These are phyloP conservation scores for Chaetomiaceae sp. DNA, from an alignment of 2,329 filamentous ascomycete genomes.

Conservation along the genomic window DNA sequence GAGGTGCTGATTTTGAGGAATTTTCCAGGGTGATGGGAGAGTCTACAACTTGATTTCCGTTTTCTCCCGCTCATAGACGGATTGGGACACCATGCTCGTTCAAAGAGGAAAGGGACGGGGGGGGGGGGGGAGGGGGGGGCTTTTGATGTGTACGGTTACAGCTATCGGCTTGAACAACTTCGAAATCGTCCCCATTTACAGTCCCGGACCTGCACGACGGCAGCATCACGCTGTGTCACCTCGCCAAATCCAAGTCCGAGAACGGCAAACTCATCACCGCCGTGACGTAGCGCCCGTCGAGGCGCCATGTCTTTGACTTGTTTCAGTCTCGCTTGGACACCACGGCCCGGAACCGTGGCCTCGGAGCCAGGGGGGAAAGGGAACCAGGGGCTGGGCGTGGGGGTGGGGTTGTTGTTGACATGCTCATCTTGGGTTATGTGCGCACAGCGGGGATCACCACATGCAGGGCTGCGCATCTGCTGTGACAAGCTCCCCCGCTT, in stretches of 20 bases:
- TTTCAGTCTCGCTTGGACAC: constrained; percentile 5
- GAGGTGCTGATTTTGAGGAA: background rate
- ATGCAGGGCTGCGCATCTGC: constrained; percentile 7
- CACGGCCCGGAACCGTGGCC: constrained; percentile 16
- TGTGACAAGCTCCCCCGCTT: background rate
- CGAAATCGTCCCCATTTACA: no score
- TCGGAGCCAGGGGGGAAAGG: constrained; percentile 1
- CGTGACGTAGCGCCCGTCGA: no score
- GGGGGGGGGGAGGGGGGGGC: no score
- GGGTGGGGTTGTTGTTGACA: constrained; percentile 11
- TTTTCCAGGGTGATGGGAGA: no score
- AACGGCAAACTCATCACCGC: background rate
- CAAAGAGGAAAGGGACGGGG: background rate
- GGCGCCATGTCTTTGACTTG: background rate
- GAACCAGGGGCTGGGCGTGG: constrained; percentile 1
- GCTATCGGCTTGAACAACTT: no score
- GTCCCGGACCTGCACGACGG: no score
- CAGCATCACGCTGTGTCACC: no score
- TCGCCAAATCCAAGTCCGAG: no score
- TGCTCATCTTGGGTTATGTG: background rate
- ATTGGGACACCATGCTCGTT: no score
- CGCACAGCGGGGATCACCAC: constrained; percentile 2
- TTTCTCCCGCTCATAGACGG: no score
- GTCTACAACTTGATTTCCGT: no score
- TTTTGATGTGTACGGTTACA: no score